A percentile compares a stretch with the other conserved stretches of the same genome.
Evolutionary conservation across 768 basidiomycete species (phyloP).

Genomic region (Leccinum pellstonianum): DNA sequence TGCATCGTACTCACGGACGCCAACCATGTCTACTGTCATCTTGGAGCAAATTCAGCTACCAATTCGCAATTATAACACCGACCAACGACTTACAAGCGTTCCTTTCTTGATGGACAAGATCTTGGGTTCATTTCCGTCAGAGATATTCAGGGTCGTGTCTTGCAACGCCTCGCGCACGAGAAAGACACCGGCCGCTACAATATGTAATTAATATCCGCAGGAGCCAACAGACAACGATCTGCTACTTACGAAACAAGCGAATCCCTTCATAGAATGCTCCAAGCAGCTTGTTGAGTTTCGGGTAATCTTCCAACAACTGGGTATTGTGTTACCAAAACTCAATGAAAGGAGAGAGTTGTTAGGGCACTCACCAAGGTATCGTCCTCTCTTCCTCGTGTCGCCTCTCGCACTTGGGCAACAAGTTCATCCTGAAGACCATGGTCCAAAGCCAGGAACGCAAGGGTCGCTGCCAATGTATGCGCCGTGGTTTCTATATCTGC

Average conservation of each 20-base stretch:
- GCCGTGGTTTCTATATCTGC: conserved; percentile 34
- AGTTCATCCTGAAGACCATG: conserved; percentile 33
- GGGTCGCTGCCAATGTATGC: conserved; percentile 32
- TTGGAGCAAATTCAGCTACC: conserved; percentile 6
- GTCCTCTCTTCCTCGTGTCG: conserved; percentile 21
- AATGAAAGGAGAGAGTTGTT: background rate
- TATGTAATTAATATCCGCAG: background rate
- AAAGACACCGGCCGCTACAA: conserved; percentile 30
- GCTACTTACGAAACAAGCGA: conserved; percentile 35
- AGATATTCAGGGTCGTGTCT: conserved; percentile 26
- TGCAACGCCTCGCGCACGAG: conserved; percentile 31
- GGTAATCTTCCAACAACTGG: conserved; percentile 26
- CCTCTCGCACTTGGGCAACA: conserved; percentile 29
- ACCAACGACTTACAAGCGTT: conserved; percentile 12
- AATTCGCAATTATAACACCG: background rate
- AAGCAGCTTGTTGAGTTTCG: conserved; percentile 31
- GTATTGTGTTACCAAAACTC: too few species aligned
- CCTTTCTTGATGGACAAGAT: conserved; percentile 26
- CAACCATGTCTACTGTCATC: conserved; percentile 32
- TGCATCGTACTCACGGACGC: conserved; percentile 22
- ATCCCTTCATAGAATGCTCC: conserved; percentile 33
- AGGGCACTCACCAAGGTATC: conserved; percentile 15
- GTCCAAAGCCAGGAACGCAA: conserved; percentile 33
- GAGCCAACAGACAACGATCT: background rate
- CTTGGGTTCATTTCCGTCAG: conserved; percentile 14